Conservation (phyloP, 352 stramenopile species). For the Pythium chondricola region DNA sequence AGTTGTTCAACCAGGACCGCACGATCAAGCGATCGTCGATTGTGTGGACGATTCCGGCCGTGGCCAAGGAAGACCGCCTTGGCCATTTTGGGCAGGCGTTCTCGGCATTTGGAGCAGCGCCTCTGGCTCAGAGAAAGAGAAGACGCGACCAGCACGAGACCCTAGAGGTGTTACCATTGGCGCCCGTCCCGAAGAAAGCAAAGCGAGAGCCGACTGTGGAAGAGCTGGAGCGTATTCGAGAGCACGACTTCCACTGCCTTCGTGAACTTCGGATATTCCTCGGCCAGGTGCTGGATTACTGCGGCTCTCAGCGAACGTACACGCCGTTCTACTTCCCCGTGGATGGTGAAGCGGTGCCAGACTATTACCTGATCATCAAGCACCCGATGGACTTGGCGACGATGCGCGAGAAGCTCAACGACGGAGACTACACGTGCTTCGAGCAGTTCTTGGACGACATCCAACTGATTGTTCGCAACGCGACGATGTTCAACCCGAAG, state of each 20-base stretch:
- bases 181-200: slow-evolving; percentile 33
- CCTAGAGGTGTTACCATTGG: slow-evolving; percentile 52
- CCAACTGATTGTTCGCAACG: slow-evolving; percentile 83
- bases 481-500: slow-evolving; percentile 87
- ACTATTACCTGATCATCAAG: slow-evolving; percentile 88
- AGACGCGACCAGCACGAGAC: slow-evolving; percentile 15
- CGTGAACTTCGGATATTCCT: slow-evolving; percentile 87
- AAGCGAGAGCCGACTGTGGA: slow-evolving; percentile 25
- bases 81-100: slow-evolving; percentile 68
- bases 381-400: slow-evolving; percentile 83
- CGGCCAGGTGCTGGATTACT: slow-evolving; percentile 79
- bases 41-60: slow-evolving; percentile 31
- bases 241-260: slow-evolving; percentile 78
- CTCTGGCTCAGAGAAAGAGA: slow-evolving; percentile 19
- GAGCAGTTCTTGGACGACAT: slow-evolving; percentile 87
- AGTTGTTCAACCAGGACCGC: slow-evolving; percentile 48
- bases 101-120: slow-evolving; percentile 41
- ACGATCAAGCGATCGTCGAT: slow-evolving; percentile 39
- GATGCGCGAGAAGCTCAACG: slow-evolving; percentile 88
- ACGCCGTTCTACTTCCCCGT: slow-evolving; percentile 68
- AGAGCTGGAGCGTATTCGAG: slow-evolving; percentile 39
- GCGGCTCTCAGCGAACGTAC: slow-evolving; percentile 59
- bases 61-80: slow-evolving; percentile 22
- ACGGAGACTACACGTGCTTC: slow-evolving; percentile 85
- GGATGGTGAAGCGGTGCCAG: slow-evolving; percentile 68